Conservation (phyloP, 2,329 filamentous ascomycete genomes). For the Xylaria sp. region DNA sequence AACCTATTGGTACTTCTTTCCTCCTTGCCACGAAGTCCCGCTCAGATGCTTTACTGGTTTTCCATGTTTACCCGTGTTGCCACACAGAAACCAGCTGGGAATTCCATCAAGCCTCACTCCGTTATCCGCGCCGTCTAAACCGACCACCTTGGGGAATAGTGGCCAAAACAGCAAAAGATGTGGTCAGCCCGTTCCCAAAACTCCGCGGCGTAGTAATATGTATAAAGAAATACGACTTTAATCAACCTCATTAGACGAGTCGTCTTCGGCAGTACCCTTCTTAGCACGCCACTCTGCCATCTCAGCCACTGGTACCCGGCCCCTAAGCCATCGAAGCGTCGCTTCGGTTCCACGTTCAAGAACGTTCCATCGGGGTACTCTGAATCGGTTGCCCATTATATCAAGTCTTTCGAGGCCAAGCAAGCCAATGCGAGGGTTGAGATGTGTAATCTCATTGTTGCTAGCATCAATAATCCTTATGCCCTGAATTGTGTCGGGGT, state of each 20-base stretch:
- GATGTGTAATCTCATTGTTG: conserved; percentile 82
- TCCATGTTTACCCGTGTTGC: neutral
- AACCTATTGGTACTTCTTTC: conserved; percentile 2
- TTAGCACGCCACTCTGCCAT: conserved; percentile 61
- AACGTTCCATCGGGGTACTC: conserved; percentile 83
- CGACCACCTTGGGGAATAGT: neutral
- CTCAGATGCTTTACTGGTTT: neutral
- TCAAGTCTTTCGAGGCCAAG: conserved; percentile 72
- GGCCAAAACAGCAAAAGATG: neutral
- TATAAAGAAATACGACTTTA: conserved; percentile 13
- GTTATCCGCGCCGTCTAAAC: conserved; percentile 7
- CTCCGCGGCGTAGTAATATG: neutral
- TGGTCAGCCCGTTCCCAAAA: neutral
- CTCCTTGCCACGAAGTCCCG: neutral
- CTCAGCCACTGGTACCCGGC: conserved; percentile 70
- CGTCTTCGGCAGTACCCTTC: conserved; percentile 33
- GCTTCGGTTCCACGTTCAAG: conserved; percentile 88
- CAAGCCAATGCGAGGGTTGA: conserved; percentile 82
- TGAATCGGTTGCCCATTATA: conserved; percentile 83
- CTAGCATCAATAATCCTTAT: conserved; percentile 77
- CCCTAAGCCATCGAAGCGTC: conserved; percentile 79
- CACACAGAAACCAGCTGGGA: neutral
- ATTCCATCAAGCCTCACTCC: neutral
- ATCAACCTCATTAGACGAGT: conserved; percentile 23
- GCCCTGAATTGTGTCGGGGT: conserved; percentile 75